Conservation (phyloP, 192 early-diverging fungal species). For the Coemansia sp. region DNA sequence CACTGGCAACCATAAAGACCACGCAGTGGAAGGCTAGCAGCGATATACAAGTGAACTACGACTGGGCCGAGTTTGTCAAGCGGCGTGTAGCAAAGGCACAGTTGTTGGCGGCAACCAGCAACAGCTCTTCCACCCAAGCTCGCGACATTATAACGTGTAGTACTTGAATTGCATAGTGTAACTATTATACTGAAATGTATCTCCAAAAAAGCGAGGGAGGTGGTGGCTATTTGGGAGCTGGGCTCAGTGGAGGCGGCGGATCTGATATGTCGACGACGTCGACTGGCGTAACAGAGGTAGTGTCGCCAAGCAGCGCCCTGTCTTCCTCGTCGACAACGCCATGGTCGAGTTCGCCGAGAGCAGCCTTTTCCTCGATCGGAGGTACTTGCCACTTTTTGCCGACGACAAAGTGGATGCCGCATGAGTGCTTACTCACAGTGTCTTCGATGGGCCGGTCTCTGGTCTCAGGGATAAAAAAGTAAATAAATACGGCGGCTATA, state of each 20-base stretch:
- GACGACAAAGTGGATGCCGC: conserved; percentile 41
- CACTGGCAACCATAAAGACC: conserved; percentile 49
- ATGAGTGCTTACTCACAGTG: conserved; percentile 48
- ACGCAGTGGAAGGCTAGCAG: conserved; percentile 48
- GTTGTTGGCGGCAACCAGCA: conserved; percentile 10
- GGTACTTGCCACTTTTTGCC: conserved; percentile 33
- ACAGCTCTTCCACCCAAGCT: neutral
- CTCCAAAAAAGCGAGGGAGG: neutral
- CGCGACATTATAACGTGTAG: too few species aligned
- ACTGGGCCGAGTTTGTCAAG: conserved; percentile 50
- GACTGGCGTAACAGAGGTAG: neutral
- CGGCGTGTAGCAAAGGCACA: conserved; percentile 37
- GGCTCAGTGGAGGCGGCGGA: neutral
- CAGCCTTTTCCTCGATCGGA: conserved; percentile 25
- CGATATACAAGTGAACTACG: conserved; percentile 50
- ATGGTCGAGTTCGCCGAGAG: neutral
- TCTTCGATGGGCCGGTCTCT: conserved; percentile 72
- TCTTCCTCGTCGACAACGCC: neutral
- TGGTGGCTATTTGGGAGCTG: neutral
- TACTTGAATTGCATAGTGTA: too few species aligned
- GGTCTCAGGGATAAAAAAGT: conserved; percentile 74
- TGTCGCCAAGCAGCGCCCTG: neutral
- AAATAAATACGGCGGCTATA: conserved; percentile 61
- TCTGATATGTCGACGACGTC: neutral
- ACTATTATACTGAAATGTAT: neutral